Evolutionary conservation across 176 grass and related monocot species (phyloP), one percentile per base, ranked within the genome.

Genomic region (Ensete ventricosum): DNA sequence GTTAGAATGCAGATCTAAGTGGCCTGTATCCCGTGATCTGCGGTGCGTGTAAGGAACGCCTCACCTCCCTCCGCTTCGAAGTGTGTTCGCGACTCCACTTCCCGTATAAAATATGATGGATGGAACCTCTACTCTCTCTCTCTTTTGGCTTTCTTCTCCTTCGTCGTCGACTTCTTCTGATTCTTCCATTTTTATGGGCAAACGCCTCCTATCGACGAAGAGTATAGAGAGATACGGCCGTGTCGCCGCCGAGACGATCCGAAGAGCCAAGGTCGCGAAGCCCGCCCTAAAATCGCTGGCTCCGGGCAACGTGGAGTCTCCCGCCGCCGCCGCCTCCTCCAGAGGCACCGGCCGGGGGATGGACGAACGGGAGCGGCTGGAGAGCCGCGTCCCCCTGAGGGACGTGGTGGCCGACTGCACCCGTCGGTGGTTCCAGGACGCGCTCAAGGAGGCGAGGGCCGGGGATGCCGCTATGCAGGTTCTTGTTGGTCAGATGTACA

Each of bases 401-500:
- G 86, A 89, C 52, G 88, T 89, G 24, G 95, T 99, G 54, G 77
- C 71, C 22, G 90, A 99, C 70, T 94, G 95, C 83, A 87, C 87
- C 26, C 81, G 67, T 69, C 86, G 90, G 64, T 99, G 95, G 95
- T 99, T 99, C 77, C 88, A 89, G 62, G 95, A 99, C 73, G 76
- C 90, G 79, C 95, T 99, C 78, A 94, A 91, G 88, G 90, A 87
- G 60, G 95, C 95, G 55, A 83, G 74, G 59, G 81, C 82, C 21
- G 95, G 95, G 50, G 95, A 99, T 82, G 65, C 78, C 64, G 81
- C 86, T 77, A 94, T 94, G 90, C 95, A 99, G 83, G 84, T 99
- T 54, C 81, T 99, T 50, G 88, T 99, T 14, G 90, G 88, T 58
- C 95, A 99, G 95, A 99, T 99, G 95, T 99, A 94, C 77, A 90